These are phyloP conservation scores for Hymenoscyphus fraxineus DNA, from an alignment of 2,329 filamentous ascomycete species.

Conservation along the genomic window DNA sequence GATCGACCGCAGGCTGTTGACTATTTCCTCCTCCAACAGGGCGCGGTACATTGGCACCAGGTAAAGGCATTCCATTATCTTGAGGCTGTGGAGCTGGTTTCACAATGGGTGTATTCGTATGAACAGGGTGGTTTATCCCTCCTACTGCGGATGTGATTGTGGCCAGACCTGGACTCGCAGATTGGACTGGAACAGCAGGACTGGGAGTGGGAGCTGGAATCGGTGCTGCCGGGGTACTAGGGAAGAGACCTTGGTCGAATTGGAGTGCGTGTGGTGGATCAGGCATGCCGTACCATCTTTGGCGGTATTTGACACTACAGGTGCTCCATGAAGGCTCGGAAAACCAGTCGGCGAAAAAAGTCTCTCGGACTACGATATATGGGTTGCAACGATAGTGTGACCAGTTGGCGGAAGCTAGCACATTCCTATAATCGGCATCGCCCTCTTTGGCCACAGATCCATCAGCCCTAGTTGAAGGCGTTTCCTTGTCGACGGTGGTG, in stretches of 20 bases:
- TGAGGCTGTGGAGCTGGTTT: background rate
- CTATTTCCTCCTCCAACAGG: background rate
- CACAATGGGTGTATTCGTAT: background rate
- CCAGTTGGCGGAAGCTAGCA: background rate
- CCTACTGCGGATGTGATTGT: too few relatives aligned
- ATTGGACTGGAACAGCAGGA: background rate
- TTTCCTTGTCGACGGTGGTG: background rate
- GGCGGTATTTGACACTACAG: background rate
- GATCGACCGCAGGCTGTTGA: background rate
- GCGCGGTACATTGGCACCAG: background rate
- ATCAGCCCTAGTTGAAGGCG: background rate
- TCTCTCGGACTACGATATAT: background rate
- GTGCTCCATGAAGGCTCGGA: background rate
- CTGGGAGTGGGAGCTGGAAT: background rate
- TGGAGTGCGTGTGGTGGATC: background rate
- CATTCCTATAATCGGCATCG: background rate
- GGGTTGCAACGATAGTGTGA: background rate
- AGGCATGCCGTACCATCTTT: background rate
- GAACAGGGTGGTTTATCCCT: background rate
- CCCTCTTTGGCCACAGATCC: background rate
- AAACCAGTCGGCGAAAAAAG: background rate
- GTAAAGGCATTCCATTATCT: background rate
- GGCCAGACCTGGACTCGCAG: too few relatives aligned
- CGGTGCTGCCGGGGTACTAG: background rate
- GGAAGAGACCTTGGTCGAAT: background rate